Conservation (phyloP, 345 rosid species). For the Adansonia digitata region DNA sequence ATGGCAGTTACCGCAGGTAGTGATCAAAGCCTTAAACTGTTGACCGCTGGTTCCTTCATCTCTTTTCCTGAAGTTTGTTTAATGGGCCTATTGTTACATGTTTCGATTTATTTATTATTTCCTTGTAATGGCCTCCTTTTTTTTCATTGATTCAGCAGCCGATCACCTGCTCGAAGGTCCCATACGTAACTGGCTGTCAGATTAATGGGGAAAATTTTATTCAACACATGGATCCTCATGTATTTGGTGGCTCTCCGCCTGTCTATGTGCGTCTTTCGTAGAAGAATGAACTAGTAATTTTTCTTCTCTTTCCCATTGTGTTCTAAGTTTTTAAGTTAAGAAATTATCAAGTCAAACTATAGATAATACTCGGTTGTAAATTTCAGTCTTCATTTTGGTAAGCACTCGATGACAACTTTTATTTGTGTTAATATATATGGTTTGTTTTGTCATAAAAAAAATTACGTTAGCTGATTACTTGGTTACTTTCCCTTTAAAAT, state of each 20-base stretch:
- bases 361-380: not conserved
- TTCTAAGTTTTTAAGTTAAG: not conserved
- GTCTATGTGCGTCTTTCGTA: not conserved
- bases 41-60: not conserved
- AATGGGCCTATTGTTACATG: not conserved
- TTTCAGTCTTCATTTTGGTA: not conserved
- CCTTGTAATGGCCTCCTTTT: not conserved
- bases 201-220: not conserved
- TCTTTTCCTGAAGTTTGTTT: not conserved
- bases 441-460: not conserved
- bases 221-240: not conserved
- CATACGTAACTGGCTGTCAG: conserved; percentile 29
- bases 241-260: not conserved
- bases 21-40: conserved; percentile 3
- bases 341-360: not conserved
- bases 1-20: conserved; percentile 67
- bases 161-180: conserved; percentile 58
- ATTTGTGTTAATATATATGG: not conserved
- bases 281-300: not conserved
- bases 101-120: not conserved
- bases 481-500: not conserved
- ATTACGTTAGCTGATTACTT: not conserved
- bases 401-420: not conserved
- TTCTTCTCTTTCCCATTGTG: not conserved
- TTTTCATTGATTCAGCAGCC: conserved; percentile 31